phyloP scores from a whole-genome alignment of 139 green algal species.

The Chlorella ohadii region DNA sequence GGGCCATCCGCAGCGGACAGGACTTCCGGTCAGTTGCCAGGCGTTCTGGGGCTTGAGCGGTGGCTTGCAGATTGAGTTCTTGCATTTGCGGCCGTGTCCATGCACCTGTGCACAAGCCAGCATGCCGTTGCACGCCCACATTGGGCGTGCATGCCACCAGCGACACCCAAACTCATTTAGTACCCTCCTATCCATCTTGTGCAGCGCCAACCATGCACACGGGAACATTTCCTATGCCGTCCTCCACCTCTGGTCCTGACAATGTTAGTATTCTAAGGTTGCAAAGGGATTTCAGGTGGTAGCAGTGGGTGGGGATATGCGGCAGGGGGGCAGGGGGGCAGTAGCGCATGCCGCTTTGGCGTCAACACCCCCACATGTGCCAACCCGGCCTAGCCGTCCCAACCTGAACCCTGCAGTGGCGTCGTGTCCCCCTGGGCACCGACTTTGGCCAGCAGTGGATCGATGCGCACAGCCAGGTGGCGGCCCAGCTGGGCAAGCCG shows the following conservation, averaged over 20 bases:
- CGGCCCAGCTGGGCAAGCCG: conserved; percentile 28
- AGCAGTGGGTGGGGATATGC: neutral
- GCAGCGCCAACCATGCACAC: conserved; percentile 35
- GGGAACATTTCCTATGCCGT: conserved; percentile 36
- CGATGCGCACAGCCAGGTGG: conserved; percentile 1
- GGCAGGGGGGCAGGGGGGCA: too few relatives aligned
- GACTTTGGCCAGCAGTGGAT: conserved; percentile 37
- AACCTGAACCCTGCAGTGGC: neutral
- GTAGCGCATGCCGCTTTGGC: too few relatives aligned
- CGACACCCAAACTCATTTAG: too few relatives aligned
- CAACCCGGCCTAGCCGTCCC: too few relatives aligned
- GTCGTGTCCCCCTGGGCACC: neutral
- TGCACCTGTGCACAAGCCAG: too few relatives aligned
- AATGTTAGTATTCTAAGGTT: neutral
- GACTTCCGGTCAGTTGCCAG: conserved; percentile 16
- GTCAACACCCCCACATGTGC: too few relatives aligned
- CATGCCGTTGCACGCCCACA: too few relatives aligned
- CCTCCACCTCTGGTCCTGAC: conserved; percentile 49
- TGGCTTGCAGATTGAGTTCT: too few relatives aligned
- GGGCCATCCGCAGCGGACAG: conserved; percentile 31
- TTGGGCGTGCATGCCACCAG: too few relatives aligned
- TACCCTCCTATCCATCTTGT: too few relatives aligned
- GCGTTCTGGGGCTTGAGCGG: too few relatives aligned
- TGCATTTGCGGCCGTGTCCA: too few relatives aligned
- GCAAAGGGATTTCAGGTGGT: neutral